Evolutionary conservation across 2,329 filamentous ascomycete species (phyloP).

Genomic region (Alternaria sp.): DNA sequence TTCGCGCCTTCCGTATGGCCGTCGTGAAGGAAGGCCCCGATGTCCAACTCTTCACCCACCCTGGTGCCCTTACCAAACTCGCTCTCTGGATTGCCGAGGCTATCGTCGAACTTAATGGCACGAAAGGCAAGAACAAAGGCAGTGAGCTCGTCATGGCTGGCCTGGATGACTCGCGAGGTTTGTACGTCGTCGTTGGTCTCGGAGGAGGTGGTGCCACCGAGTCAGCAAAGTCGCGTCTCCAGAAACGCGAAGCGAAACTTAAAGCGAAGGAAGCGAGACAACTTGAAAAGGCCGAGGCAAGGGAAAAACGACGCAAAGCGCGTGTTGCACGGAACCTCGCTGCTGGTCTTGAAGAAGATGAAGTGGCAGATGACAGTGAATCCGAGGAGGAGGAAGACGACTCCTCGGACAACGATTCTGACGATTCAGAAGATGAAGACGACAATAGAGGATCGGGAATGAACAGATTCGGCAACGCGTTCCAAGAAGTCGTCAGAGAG

Average conservation of each 20-base stretch:
- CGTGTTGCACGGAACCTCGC: slow-evolving; percentile 49
- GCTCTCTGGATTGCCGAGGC: slow-evolving; percentile 95
- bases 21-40: slow-evolving; percentile 96
- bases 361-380: slow-evolving; percentile 59
- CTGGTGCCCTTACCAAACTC: slow-evolving; percentile 90
- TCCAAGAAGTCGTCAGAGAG: slow-evolving; percentile 92
- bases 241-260: slow-evolving; percentile 72
- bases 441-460: slow-evolving; percentile 75
- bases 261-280: slow-evolving; percentile 60
- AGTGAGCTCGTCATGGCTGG: slow-evolving; percentile 91
- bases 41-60: slow-evolving; percentile 89
- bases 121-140: slow-evolving; percentile 73
- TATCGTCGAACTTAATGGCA: slow-evolving; percentile 83
- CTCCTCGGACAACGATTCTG: slow-evolving; percentile 56
- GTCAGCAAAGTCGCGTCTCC: slow-evolving; percentile 66
- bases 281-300: slow-evolving; percentile 67
- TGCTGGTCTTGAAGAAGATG: slow-evolving; percentile 69
- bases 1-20: slow-evolving; percentile 92
- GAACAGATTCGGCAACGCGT: slow-evolving; percentile 93
- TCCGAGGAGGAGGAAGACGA: slow-evolving; percentile 68
- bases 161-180: slow-evolving; percentile 83
- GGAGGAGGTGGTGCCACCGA: slow-evolving; percentile 81
- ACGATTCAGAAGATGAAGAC: slow-evolving; percentile 57
- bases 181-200: slow-evolving; percentile 93
- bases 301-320: slow-evolving; percentile 66